A percentile compares a stretch with the other conserved stretches of the same genome.
phyloP scores from a whole-genome alignment of 2,329 filamentous ascomycete species.

The Monosporascus sp. region DNA sequence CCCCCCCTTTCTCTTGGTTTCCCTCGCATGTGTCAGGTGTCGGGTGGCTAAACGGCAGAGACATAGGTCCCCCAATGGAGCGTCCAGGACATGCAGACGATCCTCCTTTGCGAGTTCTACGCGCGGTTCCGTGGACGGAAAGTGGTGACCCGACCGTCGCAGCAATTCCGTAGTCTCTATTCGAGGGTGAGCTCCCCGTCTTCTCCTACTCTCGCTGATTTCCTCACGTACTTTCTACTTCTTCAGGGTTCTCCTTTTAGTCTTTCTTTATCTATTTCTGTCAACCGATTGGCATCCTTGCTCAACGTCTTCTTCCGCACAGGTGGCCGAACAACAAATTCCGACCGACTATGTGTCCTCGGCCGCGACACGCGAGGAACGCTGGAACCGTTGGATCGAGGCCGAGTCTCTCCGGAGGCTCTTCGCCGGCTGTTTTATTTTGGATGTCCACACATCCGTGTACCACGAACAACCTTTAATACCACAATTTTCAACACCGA shows the following conservation, averaged over 20 bases:
- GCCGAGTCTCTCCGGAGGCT: slow-evolving; percentile 48
- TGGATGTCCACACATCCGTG: slow-evolving; percentile 50
- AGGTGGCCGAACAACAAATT: slow-evolving; percentile 34
- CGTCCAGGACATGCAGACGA: slow-evolving; percentile 46
- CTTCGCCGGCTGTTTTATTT: slow-evolving; percentile 50
- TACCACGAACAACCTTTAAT: slow-evolving; percentile 46
- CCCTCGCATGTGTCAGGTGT: not conserved
- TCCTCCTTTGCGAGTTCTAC: slow-evolving; percentile 51
- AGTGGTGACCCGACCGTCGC: slow-evolving; percentile 41
- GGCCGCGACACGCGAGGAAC: slow-evolving; percentile 24
- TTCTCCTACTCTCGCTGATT: slow-evolving; percentile 27
- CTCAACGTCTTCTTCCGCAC: slow-evolving; percentile 30
- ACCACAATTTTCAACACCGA: slow-evolving; percentile 28
- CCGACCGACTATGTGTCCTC: slow-evolving; percentile 15
- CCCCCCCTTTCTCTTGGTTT: not conserved
- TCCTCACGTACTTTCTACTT: slow-evolving; percentile 24
- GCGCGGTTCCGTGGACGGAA: slow-evolving; percentile 49
- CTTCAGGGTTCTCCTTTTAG: slow-evolving; percentile 29
- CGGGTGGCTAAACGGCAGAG: slow-evolving; percentile 9
- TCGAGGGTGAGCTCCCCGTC: slow-evolving; percentile 45
- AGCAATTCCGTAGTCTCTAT: slow-evolving; percentile 45
- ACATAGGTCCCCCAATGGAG: slow-evolving; percentile 43
- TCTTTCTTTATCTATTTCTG: slow-evolving; percentile 11
- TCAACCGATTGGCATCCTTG: slow-evolving; percentile 26
- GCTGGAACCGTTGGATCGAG: slow-evolving; percentile 49